Evolutionary conservation across 345 rosid genomes (phyloP).

Genomic region (Bruguiera gymnorhiza): DNA sequence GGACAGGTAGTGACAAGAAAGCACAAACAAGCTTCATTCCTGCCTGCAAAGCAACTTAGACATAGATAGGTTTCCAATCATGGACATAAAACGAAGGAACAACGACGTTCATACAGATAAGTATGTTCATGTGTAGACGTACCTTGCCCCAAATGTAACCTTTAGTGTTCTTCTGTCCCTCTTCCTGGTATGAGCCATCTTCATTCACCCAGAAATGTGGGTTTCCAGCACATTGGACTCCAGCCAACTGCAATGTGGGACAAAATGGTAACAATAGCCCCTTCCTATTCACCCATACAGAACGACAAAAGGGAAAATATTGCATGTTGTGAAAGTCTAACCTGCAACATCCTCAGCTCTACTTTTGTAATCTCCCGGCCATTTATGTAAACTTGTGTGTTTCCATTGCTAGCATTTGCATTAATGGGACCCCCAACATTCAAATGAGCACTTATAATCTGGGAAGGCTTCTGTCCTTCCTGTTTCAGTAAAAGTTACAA

Average conservation of each 20-base stretch:
- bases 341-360: constrained; percentile 98
- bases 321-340: constrained; percentile 19
- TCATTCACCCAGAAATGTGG: constrained; percentile 99
- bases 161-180: constrained; percentile 95
- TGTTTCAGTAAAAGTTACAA: constrained; percentile 35
- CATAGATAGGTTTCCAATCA: constrained; percentile 19
- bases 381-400: constrained; percentile 84
- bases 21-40: constrained; percentile 92
- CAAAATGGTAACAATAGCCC: constrained; percentile 7
- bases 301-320: not conserved
- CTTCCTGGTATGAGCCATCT: constrained; percentile 99
- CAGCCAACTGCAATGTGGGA: constrained; percentile 76
- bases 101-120: not conserved
- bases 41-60: constrained; percentile 48
- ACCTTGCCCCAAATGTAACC: constrained; percentile 99
- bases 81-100: not conserved
- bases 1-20: constrained; percentile 87
- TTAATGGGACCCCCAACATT: constrained; percentile 83
- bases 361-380: constrained; percentile 95
- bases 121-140: constrained; percentile 13
- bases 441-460: constrained; percentile 84
- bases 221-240: constrained; percentile 99
- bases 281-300: constrained; percentile 14
- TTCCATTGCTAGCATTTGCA: constrained; percentile 89
- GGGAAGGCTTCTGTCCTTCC: constrained; percentile 95